Evolutionary conservation across 2,329 filamentous ascomycete genomes (phyloP).

Genomic region (Xylariales sp.): DNA sequence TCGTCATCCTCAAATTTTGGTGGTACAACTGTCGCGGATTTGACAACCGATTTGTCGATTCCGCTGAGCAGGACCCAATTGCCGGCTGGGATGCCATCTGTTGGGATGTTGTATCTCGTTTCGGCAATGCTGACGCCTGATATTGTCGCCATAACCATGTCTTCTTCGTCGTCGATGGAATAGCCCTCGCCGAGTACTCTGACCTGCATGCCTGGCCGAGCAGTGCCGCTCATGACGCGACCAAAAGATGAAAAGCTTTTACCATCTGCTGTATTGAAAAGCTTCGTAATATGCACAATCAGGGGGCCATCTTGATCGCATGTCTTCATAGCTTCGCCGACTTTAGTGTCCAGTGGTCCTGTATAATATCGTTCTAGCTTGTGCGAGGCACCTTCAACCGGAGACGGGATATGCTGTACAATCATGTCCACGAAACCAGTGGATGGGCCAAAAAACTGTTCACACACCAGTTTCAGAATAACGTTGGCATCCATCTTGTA

Average conservation of each 20-base stretch:
- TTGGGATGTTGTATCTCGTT: slow-evolving; percentile 87
- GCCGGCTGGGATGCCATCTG: slow-evolving; percentile 87
- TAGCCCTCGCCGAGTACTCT: slow-evolving; percentile 93
- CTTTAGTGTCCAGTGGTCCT: slow-evolving; percentile 76
- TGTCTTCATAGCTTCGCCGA: slow-evolving; percentile 72
- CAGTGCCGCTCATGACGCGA: slow-evolving; percentile 88
- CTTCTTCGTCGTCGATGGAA: slow-evolving; percentile 94
- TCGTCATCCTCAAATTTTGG: slow-evolving; percentile 79
- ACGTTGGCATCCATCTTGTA: slow-evolving; percentile 87
- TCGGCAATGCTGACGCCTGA: slow-evolving; percentile 86
- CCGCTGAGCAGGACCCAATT: slow-evolving; percentile 90
- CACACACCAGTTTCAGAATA: slow-evolving; percentile 82
- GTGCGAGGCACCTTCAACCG: slow-evolving; percentile 69
- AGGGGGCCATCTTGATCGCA: slow-evolving; percentile 89
- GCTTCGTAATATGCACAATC: slow-evolving; percentile 87
- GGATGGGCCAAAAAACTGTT: slow-evolving; percentile 90
- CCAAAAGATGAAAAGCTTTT: slow-evolving; percentile 87
- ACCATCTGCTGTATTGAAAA: slow-evolving; percentile 89
- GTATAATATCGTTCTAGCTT: slow-evolving; percentile 88
- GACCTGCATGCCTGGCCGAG: slow-evolving; percentile 74
- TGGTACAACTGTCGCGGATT: slow-evolving; percentile 87
- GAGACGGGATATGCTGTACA: slow-evolving; percentile 82
- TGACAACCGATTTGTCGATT: slow-evolving; percentile 97
- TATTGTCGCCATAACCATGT: slow-evolving; percentile 86
- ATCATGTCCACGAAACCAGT: slow-evolving; percentile 96